Conservation (phyloP, 768 basidiomycete genomes). For the Thelephora aurantiotincta region DNA sequence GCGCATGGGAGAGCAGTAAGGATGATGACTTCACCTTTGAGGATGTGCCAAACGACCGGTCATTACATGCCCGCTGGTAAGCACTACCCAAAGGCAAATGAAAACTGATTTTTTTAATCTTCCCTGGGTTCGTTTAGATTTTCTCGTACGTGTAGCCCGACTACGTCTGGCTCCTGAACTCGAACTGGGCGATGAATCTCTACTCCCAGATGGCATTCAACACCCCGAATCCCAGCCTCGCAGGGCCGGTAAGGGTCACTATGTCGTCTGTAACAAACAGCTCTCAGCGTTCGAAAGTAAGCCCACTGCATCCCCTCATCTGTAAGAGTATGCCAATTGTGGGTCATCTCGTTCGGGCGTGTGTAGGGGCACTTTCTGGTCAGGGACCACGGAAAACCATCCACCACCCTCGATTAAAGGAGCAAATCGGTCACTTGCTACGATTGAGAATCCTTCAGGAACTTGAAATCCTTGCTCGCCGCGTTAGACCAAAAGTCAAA, state of each 20-base stretch:
- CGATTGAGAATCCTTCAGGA: slow-evolving; percentile 70
- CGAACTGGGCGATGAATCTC: slow-evolving; percentile 5
- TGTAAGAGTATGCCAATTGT: background rate
- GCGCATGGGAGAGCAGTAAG: slow-evolving; percentile 31
- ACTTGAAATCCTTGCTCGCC: slow-evolving; percentile 40
- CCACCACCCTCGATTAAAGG: slow-evolving; percentile 29
- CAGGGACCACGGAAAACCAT: slow-evolving; percentile 9
- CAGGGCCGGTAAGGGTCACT: slow-evolving; percentile 29
- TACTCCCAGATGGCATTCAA: slow-evolving; percentile 50
- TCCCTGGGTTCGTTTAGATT: slow-evolving; percentile 28
- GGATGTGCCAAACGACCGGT: slow-evolving; percentile 31
- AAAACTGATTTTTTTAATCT: background rate
- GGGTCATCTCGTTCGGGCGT: background rate
- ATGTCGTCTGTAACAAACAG: slow-evolving; percentile 48
- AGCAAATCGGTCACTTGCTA: slow-evolving; percentile 51
- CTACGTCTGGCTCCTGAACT: slow-evolving; percentile 21
- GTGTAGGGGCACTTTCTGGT: background rate
- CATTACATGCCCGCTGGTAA: slow-evolving; percentile 45
- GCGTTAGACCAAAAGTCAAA: slow-evolving; percentile 20
- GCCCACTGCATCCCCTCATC: slow-evolving; percentile 7
- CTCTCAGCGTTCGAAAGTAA: slow-evolving; percentile 19
- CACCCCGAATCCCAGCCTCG: slow-evolving; percentile 45
- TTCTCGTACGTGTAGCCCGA: slow-evolving; percentile 46
- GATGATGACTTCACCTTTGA: slow-evolving; percentile 57
- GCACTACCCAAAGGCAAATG: slow-evolving; percentile 4